Evolutionary conservation across 768 basidiomycete genomes (phyloP).

Genomic region (Tephrocybe sp.): DNA sequence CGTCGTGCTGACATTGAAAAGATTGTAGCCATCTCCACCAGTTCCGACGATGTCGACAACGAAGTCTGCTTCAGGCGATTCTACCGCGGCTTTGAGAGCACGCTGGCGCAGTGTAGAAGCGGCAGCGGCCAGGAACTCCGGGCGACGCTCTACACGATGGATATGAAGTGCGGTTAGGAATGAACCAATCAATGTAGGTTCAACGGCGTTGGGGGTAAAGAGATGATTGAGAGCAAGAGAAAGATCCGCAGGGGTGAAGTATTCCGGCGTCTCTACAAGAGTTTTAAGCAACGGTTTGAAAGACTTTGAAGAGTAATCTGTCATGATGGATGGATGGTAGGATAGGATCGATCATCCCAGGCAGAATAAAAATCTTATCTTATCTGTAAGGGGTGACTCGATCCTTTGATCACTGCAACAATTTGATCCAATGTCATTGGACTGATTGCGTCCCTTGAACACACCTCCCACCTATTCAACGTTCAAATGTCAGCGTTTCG

Average conservation of each 20-base stretch:
- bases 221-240: conserved; percentile 70
- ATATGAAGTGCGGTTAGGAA: conserved; percentile 87
- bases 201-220: conserved; percentile 60
- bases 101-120: conserved; percentile 69
- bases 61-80: conserved; percentile 63
- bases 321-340: too few relatives aligned
- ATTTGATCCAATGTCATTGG: too few relatives aligned
- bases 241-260: conserved; percentile 77
- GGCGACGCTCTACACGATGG: conserved; percentile 69
- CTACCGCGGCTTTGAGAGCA: conserved; percentile 61
- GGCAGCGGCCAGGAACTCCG: conserved; percentile 76
- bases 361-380: too few relatives aligned
- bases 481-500: too few relatives aligned
- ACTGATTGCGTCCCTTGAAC: too few relatives aligned
- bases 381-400: too few relatives aligned
- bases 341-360: too few relatives aligned
- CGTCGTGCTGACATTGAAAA: conserved; percentile 95
- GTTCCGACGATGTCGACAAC: conserved; percentile 83
- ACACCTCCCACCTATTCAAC: too few relatives aligned
- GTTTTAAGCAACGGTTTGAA: conserved; percentile 80
- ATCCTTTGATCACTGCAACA: too few relatives aligned
- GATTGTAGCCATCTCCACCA: conserved; percentile 92
- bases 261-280: conserved; percentile 76
- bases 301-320: conserved; percentile 32
- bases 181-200: conserved; percentile 78